Evolutionary conservation across 495 filamentous ascomycete species (phyloP).

Genomic region (Penicillium nucicola): DNA sequence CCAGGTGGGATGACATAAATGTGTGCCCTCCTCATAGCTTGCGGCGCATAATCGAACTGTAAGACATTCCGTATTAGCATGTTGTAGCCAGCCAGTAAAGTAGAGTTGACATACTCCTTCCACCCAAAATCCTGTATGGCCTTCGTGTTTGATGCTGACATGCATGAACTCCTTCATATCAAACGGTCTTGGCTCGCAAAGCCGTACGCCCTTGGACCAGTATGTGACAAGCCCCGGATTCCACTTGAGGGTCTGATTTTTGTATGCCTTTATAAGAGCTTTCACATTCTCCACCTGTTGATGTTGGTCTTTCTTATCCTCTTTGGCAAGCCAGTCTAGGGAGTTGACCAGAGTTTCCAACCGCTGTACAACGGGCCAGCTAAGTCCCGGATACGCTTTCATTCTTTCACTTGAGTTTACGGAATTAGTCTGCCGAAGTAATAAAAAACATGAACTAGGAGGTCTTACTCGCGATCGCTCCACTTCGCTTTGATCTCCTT

Average conservation of each 20-base stretch:
- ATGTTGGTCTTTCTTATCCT: not conserved
- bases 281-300: not conserved
- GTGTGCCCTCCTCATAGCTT: too few relatives aligned
- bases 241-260: not conserved
- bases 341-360: not conserved
- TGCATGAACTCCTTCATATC: not conserved
- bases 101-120: too few relatives aligned
- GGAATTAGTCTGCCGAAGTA: not conserved
- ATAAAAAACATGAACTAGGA: too few relatives aligned
- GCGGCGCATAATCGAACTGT: too few relatives aligned
- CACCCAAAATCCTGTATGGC: not conserved
- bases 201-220: not conserved
- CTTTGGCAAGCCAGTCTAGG: not conserved
- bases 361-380: not conserved
- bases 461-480: not conserved
- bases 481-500: not conserved
- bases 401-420: not conserved
- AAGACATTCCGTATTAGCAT: too few relatives aligned
- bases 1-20: too few relatives aligned
- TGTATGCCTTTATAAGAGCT: not conserved
- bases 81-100: too few relatives aligned
- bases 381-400: not conserved
- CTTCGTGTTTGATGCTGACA: not conserved
- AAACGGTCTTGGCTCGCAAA: constrained; percentile 1
- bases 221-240: not conserved